phyloP scores from a whole-genome alignment of 495 filamentous ascomycete genomes.

The Aspergillus egyptiacus region DNA sequence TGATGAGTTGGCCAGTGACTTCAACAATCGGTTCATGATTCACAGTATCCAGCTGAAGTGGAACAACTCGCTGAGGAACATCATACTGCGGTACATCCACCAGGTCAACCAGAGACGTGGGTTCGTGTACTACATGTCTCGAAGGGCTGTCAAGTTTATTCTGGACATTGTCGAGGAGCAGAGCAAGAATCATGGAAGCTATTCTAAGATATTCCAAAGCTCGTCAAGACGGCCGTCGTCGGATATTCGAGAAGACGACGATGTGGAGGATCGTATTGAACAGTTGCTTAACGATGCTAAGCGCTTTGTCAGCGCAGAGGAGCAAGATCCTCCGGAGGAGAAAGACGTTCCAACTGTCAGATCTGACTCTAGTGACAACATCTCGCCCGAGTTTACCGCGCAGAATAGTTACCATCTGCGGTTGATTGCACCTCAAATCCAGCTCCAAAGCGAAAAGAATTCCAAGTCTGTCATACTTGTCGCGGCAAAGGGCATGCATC shows the following conservation, averaged over 20 bases:
- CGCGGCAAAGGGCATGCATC: constrained; percentile 91
- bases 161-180: constrained; percentile 96
- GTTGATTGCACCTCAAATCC: constrained; percentile 93
- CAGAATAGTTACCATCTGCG: constrained; percentile 92
- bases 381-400: constrained; percentile 84
- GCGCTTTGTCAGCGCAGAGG: constrained; percentile 72
- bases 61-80: constrained; percentile 94
- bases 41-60: constrained; percentile 97
- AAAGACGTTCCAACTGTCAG: constrained; percentile 21
- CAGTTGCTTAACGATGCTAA: constrained; percentile 81
- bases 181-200: constrained; percentile 54
- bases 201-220: constrained; percentile 27
- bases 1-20: constrained; percentile 77
- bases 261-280: constrained; percentile 78
- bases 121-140: constrained; percentile 96
- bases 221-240: constrained; percentile 23
- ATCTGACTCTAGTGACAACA: constrained; percentile 60
- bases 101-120: constrained; percentile 94
- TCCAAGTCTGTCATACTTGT: constrained; percentile 87
- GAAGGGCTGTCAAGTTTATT: constrained; percentile 95
- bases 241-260: constrained; percentile 44
- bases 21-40: constrained; percentile 96
- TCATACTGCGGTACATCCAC: constrained; percentile 94
- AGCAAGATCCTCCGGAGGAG: constrained; percentile 36
- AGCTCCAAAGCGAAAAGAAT: constrained; percentile 97